Evolutionary conservation across 768 basidiomycete species (phyloP), one percentile per base, ranked within the genome.

Genomic region (Macrolepiota dolichaula): DNA sequence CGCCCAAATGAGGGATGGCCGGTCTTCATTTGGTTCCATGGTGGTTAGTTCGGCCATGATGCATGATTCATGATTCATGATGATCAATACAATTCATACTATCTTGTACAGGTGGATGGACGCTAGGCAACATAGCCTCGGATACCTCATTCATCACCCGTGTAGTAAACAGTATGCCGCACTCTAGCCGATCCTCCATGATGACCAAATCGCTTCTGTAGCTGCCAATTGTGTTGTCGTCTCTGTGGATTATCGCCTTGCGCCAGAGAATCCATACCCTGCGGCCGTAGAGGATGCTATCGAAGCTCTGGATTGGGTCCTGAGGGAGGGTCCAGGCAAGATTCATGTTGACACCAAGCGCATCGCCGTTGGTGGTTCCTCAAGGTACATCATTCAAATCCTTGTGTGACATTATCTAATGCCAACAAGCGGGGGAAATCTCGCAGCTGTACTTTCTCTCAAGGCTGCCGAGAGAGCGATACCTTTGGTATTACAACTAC

Each of bases 331-430:
- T 1, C 69, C 73, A 19, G 66, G 69, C 1, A 68, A 75, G 25
- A 76, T 91, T 19, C 72, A 74, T 35, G 74, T 84, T 44, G 78
- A 91, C 65, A 71, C 74, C 10, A 70, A 69, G n/a, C 76, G 77
- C 57, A 81, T 91, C 53, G 86, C 87, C 2, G 84, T 91, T 2
- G 89, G 89, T 1, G 91, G 91, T 6, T 86, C 86, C 4, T 90
- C 88, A 15, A 87, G 89, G 88, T 83, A 70, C 19, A 72, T 54
- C 35, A 38, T 11, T 51, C n/a, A 6, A 44, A 40, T 50, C 13
- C 2, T 47, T 10, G 11, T 59, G 61, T 19, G 55, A 37, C 40
- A 47, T 25, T 25, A 6, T 22, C 25, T 29, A 25, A 54, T 15
- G 11, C 12, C 10, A 12, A 57, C 44, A 7, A 90, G 88, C 57